Conservation (phyloP, 2,329 filamentous ascomycete species). For the Harringtonia aguacate region DNA sequence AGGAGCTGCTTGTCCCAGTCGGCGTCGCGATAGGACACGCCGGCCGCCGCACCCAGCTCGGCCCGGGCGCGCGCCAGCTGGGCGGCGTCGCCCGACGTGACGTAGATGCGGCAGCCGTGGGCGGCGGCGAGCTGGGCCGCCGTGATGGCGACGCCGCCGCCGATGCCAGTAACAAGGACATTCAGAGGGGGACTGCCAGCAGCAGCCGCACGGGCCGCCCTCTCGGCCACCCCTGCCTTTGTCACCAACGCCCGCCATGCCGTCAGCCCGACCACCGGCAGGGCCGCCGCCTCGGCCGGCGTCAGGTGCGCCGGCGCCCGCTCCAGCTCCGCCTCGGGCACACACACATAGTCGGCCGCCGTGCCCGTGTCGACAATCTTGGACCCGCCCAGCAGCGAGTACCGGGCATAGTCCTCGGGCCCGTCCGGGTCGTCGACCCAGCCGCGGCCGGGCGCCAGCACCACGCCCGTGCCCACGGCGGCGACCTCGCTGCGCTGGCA, state of each 20-base stretch:
- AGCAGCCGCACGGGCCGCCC: too few relatives aligned
- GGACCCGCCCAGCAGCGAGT: conserved; percentile 61
- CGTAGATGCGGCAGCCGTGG: conserved; percentile 66
- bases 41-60: conserved; percentile 64
- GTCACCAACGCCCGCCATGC: conserved; percentile 77
- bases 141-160: conserved; percentile 81
- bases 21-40: conserved; percentile 69
- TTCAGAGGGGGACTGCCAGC: too few relatives aligned
- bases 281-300: conserved; percentile 65
- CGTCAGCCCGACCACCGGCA: conserved; percentile 79
- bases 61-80: conserved; percentile 64
- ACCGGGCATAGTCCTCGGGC: conserved; percentile 53
- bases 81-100: conserved; percentile 62
- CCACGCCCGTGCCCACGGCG: conserved; percentile 54
- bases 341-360: conserved; percentile 59
- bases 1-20: conserved; percentile 73
- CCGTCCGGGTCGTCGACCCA: conserved; percentile 65
- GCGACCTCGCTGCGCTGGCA: conserved; percentile 24
- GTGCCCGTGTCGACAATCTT: conserved; percentile 56
- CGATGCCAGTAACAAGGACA: conserved; percentile 81
- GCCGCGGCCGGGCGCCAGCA: conserved; percentile 67
- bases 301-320: conserved; percentile 62
- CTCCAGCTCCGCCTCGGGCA: conserved; percentile 65
- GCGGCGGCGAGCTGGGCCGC: conserved; percentile 70
- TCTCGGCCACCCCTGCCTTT: conserved; percentile 55